These are phyloP conservation scores for Saturnispora kantuleensis DNA, from an alignment of 805 yeast species.

Conservation along the genomic window DNA sequence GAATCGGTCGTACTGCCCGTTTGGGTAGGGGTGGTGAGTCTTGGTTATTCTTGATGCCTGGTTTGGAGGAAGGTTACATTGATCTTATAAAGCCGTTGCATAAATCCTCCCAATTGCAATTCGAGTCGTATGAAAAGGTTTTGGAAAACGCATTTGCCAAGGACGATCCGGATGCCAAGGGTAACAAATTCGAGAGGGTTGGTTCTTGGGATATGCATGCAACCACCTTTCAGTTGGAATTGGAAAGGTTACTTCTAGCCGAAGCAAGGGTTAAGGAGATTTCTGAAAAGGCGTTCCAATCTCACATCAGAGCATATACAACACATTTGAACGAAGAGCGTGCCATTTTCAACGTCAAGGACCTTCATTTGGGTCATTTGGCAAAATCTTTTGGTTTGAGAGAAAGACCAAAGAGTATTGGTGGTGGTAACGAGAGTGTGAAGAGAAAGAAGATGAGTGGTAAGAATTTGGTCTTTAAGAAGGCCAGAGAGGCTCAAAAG, in stretches of 20 bases:
- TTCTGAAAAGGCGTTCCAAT: conserved; percentile 75
- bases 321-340: conserved; percentile 83
- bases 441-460: conserved; percentile 51
- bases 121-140: conserved; percentile 38
- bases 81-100: conserved; percentile 52
- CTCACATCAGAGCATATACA: conserved; percentile 91
- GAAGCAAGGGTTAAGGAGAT: conserved; percentile 47
- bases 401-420: conserved; percentile 79
- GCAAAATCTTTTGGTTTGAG: conserved; percentile 92
- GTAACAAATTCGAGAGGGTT: conserved; percentile 20
- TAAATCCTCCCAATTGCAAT: conserved; percentile 36
- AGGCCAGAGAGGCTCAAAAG: conserved; percentile 62
- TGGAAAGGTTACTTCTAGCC: conserved; percentile 81
- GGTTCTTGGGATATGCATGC: conserved; percentile 83
- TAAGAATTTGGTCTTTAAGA: conserved; percentile 60
- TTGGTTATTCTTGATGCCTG: conserved; percentile 72
- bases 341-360: conserved; percentile 67
- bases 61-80: conserved; percentile 76
- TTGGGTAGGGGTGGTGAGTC: conserved; percentile 86
- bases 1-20: conserved; percentile 97
- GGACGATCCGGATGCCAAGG: conserved; percentile 18
- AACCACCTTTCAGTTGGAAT: conserved; percentile 88
- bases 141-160: conserved; percentile 21
- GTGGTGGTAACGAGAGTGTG: conserved; percentile 27
- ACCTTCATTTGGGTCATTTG: conserved; percentile 86